phyloP scores from a whole-genome alignment of 2,329 filamentous ascomycete genomes.

The Dryadomyces quercivorus region DNA sequence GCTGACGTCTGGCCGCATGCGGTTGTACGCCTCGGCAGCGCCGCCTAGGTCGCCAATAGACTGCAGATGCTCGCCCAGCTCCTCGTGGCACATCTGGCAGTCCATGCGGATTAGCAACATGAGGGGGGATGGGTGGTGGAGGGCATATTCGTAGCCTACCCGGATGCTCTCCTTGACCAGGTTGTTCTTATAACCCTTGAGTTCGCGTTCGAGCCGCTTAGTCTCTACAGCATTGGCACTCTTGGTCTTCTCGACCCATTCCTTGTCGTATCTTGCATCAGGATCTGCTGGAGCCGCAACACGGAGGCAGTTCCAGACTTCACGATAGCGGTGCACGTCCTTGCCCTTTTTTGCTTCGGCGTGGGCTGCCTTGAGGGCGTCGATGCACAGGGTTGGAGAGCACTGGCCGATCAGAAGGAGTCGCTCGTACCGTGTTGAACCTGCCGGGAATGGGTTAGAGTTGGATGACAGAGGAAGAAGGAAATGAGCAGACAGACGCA shows the following conservation, averaged over 20 bases:
- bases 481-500: slow-evolving; percentile 22
- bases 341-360: slow-evolving; percentile 62
- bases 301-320: slow-evolving; percentile 53
- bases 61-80: slow-evolving; percentile 76
- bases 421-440: slow-evolving; percentile 68
- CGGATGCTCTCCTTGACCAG: slow-evolving; percentile 93
- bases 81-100: slow-evolving; percentile 83
- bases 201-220: slow-evolving; percentile 65
- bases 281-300: slow-evolving; percentile 53
- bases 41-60: slow-evolving; percentile 59
- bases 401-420: slow-evolving; percentile 69
- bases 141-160: slow-evolving; percentile 32
- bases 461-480: not conserved
- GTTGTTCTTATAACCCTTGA: slow-evolving; percentile 93
- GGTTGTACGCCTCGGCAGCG: slow-evolving; percentile 66
- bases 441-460: slow-evolving; percentile 28
- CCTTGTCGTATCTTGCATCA: slow-evolving; percentile 52
- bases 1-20: slow-evolving; percentile 85
- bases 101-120: not conserved
- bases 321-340: slow-evolving; percentile 60
- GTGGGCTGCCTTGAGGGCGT: slow-evolving; percentile 70
- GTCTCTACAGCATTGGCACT: slow-evolving; percentile 58
- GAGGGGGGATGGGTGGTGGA: too few species aligned
- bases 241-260: slow-evolving; percentile 63
- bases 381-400: slow-evolving; percentile 62